Conservation (phyloP, 305 asterid genomes). For the Fraxinus baroniana region DNA sequence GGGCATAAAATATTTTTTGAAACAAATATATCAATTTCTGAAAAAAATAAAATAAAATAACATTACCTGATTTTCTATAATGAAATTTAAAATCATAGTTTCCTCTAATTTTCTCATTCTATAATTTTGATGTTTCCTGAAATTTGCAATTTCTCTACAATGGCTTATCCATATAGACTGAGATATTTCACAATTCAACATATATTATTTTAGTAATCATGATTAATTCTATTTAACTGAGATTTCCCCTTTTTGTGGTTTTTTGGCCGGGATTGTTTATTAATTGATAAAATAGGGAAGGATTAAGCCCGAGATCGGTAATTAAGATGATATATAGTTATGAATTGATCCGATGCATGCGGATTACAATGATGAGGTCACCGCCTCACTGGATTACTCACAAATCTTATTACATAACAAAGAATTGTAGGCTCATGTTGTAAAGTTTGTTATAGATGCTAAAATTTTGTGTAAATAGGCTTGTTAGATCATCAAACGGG, state of each 20-base stretch:
- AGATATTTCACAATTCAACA: conserved; percentile 25
- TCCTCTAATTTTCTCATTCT: not conserved
- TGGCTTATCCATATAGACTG: conserved; percentile 44
- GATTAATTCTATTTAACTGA: not conserved
- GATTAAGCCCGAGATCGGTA: conserved; percentile 67
- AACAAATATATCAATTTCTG: not conserved
- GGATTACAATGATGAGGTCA: conserved; percentile 63
- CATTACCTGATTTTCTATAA: not conserved
- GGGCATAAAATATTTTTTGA: not conserved
- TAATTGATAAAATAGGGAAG: conserved; percentile 51
- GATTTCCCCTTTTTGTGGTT: not conserved
- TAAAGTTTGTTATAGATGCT: not conserved
- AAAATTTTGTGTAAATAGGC: not conserved
- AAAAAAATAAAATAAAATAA: too few relatives aligned
- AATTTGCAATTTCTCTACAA: conserved; percentile 19
- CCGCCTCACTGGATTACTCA: conserved; percentile 45
- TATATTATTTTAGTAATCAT: not conserved
- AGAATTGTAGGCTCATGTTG: not conserved
- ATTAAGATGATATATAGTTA: conserved; percentile 69
- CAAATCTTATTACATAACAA: not conserved
- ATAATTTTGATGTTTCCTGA: not conserved
- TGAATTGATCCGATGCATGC: conserved; percentile 67
- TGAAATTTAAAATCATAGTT: too few relatives aligned
- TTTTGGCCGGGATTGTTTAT: not conserved
- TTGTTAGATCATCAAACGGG: not conserved